Evolutionary conservation across 352 stramenopile genomes (phyloP).

Genomic region (Lagenidium giganteum): DNA sequence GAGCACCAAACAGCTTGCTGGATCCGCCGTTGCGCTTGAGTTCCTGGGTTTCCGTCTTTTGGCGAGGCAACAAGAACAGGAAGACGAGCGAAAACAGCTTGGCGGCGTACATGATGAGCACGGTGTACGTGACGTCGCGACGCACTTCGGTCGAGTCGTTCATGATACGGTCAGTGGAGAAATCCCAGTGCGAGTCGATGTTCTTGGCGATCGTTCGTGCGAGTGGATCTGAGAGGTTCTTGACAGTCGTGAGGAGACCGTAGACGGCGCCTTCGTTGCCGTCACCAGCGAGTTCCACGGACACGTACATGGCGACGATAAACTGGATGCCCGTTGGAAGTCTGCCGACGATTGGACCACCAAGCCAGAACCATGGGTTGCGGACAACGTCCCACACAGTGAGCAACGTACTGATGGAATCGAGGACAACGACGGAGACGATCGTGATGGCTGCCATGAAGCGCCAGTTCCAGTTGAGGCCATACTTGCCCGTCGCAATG

Average conservation of each 20-base stretch:
- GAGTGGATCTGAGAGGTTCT: not conserved
- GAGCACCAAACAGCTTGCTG: not conserved
- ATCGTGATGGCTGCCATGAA: not conserved
- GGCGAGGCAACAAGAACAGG: conserved; percentile 12
- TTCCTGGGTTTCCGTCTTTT: conserved; percentile 16
- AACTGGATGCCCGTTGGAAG: conserved; percentile 10
- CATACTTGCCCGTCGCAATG: conserved; percentile 5
- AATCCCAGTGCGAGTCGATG: conserved; percentile 6
- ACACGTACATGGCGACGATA: conserved; percentile 7
- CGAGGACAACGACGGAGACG: conserved; percentile 5
- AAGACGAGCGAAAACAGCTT: conserved; percentile 13
- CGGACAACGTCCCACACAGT: conserved; percentile 12
- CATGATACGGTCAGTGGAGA: conserved; percentile 5
- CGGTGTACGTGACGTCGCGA: conserved; percentile 15
- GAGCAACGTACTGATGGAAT: conserved; percentile 2
- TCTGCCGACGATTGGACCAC: conserved; percentile 3
- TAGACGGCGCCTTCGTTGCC: conserved; percentile 15
- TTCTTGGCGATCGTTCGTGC: conserved; percentile 8
- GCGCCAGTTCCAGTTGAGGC: conserved; percentile 13
- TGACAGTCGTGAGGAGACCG: conserved; percentile 9
- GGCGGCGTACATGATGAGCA: conserved; percentile 12
- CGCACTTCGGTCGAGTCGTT: conserved; percentile 13
- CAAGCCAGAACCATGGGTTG: conserved; percentile 15
- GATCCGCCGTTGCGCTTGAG: conserved; percentile 1
- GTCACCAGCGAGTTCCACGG: conserved; percentile 17